Evolutionary conservation across 306 rosid genomes (phyloP).

Genomic region (Ormosia semicastrata): DNA sequence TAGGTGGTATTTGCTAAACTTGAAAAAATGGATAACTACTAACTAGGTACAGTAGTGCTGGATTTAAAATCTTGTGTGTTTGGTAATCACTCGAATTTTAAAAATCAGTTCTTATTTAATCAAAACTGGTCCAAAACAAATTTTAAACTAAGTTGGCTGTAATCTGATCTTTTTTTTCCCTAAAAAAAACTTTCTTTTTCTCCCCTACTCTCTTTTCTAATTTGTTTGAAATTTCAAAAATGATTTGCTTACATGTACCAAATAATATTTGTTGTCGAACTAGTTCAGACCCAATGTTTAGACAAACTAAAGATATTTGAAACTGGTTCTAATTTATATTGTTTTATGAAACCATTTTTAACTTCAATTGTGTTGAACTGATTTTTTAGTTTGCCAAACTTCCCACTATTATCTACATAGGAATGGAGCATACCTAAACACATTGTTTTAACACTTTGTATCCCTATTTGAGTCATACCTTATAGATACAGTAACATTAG

Average conservation of each 20-base stretch:
- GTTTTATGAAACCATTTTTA: background rate
- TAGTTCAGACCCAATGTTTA: background rate
- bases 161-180: background rate
- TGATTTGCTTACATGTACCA: background rate
- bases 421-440: background rate
- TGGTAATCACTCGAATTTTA: background rate
- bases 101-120: background rate
- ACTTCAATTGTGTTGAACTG: background rate
- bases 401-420: background rate
- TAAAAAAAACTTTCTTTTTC: background rate
- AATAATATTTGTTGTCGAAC: slow-evolving; percentile 9
- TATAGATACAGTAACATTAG: background rate
- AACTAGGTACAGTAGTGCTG: background rate
- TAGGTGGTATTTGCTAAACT: background rate
- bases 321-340: background rate
- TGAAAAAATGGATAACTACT: background rate
- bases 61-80: background rate
- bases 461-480: background rate
- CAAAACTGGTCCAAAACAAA: background rate
- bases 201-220: background rate
- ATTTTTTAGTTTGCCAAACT: background rate
- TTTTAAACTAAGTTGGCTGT: background rate
- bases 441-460: background rate
- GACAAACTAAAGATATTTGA: background rate
- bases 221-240: background rate